These are phyloP conservation scores for Bombardia bombarda DNA, from an alignment of 495 filamentous ascomycete species.

Conservation along the genomic window DNA sequence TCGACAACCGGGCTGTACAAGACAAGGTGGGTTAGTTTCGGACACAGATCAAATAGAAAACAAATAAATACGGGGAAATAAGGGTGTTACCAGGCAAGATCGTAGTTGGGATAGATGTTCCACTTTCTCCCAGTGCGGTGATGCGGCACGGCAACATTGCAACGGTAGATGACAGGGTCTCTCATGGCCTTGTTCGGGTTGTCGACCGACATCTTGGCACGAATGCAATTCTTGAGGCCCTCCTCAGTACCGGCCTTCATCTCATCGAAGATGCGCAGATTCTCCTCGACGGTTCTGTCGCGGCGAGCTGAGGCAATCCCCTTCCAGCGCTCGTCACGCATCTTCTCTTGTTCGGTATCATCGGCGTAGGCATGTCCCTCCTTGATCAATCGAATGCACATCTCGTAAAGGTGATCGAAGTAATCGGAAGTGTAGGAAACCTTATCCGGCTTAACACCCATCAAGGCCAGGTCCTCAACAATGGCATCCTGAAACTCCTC, in stretches of 20 bases:
- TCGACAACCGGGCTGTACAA: slow-evolving; percentile 94
- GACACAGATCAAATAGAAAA: background rate
- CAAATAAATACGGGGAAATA: too few relatives aligned
- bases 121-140: slow-evolving; percentile 83
- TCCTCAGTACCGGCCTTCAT: slow-evolving; percentile 78
- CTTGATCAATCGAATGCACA: slow-evolving; percentile 70
- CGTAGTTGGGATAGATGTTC: slow-evolving; percentile 96
- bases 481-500: slow-evolving; percentile 87
- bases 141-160: slow-evolving; percentile 64
- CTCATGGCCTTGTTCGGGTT: slow-evolving; percentile 80
- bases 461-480: slow-evolving; percentile 71
- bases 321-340: slow-evolving; percentile 69
- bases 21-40: slow-evolving; percentile 62
- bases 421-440: slow-evolving; percentile 80
- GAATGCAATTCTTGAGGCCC: slow-evolving; percentile 74
- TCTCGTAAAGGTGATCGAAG: slow-evolving; percentile 80
- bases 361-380: slow-evolving; percentile 82
- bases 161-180: slow-evolving; percentile 93
- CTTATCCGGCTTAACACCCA: slow-evolving; percentile 79
- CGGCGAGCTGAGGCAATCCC: slow-evolving; percentile 69
- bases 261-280: slow-evolving; percentile 69
- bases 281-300: slow-evolving; percentile 72
- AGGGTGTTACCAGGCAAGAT: too few relatives aligned
- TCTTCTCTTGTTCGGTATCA: slow-evolving; percentile 80
- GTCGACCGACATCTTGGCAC: slow-evolving; percentile 79